Evolutionary conservation across 352 stramenopile genomes (phyloP).

Genomic region (Pythium dissimile): DNA sequence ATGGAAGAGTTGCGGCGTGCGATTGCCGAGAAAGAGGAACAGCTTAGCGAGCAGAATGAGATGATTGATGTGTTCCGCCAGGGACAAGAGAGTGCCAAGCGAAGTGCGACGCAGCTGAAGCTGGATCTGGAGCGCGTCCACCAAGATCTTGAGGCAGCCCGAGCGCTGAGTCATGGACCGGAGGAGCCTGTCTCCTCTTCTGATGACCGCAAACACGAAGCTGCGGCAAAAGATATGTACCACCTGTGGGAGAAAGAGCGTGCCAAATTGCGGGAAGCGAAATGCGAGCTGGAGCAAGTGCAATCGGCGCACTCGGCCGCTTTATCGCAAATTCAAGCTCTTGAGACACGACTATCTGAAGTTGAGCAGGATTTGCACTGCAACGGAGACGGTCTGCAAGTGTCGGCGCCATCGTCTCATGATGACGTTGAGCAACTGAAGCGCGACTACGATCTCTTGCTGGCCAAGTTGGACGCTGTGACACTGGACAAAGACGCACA

Average conservation of each 20-base stretch:
- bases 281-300: conserved; percentile 1
- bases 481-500: conserved; percentile 25
- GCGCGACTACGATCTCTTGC: neutral
- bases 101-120: conserved; percentile 8
- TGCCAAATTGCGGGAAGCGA: conserved; percentile 19
- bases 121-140: conserved; percentile 1
- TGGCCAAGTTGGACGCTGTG: conserved; percentile 24
- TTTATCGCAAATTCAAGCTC: neutral
- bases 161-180: neutral
- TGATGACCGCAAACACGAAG: conserved; percentile 14
- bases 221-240: conserved; percentile 25
- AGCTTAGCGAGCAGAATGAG: conserved; percentile 29
- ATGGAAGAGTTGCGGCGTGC: conserved; percentile 20
- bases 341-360: neutral
- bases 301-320: neutral
- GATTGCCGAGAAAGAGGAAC: conserved; percentile 23
- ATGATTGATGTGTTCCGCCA: conserved; percentile 28
- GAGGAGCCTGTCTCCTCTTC: neutral
- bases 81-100: conserved; percentile 21
- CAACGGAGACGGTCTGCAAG: neutral
- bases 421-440: neutral
- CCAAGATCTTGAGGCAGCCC: neutral
- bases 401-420: neutral
- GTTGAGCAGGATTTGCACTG: neutral
- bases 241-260: conserved; percentile 27